These are phyloP conservation scores for Alectoria sarmentosa DNA, from an alignment of 495 filamentous ascomycete species.

Conservation along the genomic window DNA sequence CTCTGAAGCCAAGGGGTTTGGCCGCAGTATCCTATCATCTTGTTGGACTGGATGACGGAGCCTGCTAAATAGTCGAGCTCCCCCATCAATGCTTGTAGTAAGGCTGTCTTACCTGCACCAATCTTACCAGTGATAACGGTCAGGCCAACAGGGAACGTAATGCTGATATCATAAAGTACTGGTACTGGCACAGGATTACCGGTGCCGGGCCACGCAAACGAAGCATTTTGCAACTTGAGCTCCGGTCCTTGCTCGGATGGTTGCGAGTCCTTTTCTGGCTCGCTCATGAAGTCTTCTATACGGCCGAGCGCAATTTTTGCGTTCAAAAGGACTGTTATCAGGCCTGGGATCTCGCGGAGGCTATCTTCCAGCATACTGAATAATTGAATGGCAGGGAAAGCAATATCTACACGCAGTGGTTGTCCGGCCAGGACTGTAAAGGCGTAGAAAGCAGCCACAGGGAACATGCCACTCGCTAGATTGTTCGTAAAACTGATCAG, in stretches of 20 bases:
- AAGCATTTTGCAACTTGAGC: conserved; percentile 51
- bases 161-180: conserved; percentile 53
- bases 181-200: conserved; percentile 48
- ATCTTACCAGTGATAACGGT: conserved; percentile 67
- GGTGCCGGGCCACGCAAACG: conserved; percentile 71
- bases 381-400: conserved; percentile 74
- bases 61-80: conserved; percentile 65
- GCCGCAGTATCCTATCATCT: conserved; percentile 72
- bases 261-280: conserved; percentile 59
- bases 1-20: conserved; percentile 88
- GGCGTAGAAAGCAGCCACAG: conserved; percentile 69
- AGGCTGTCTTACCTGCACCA: conserved; percentile 71
- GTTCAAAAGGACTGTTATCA: conserved; percentile 67
- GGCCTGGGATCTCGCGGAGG: conserved; percentile 59
- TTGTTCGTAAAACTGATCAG: conserved; percentile 54
- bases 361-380: conserved; percentile 64
- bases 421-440: conserved; percentile 62
- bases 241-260: conserved; percentile 3
- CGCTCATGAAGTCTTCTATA: conserved; percentile 75
- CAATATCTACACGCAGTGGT: conserved; percentile 64
- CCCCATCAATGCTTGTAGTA: conserved; percentile 70
- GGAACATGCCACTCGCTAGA: conserved; percentile 61
- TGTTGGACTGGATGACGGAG: conserved; percentile 49
- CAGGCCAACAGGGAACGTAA: conserved; percentile 56
- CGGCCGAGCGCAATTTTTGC: conserved; percentile 68